Conservation (phyloP, 2,329 filamentous ascomycete genomes). For the Pseudocercospora eumusae region DNA sequence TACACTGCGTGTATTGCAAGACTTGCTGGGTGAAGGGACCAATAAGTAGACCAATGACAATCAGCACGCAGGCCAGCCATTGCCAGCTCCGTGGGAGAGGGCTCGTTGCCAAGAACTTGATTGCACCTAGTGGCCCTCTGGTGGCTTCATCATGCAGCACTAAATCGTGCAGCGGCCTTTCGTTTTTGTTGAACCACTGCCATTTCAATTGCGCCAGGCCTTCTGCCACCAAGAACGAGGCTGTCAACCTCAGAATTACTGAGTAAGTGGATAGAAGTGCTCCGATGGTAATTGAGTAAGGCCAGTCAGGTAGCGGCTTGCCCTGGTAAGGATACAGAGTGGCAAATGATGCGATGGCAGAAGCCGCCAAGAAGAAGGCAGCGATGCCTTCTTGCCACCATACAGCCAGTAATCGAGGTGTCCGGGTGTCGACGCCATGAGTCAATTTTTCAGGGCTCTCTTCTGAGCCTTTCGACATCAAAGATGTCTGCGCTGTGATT, state of each 20-base stretch:
- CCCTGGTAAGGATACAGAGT: constrained; percentile 6
- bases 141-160: constrained; percentile 18
- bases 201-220: constrained; percentile 20
- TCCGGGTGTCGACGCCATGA: background rate
- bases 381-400: constrained; percentile 4
- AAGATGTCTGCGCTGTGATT: background rate
- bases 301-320: constrained; percentile 2
- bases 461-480: background rate
- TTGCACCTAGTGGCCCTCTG: constrained; percentile 15
- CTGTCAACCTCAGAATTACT: constrained; percentile 17
- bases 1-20: constrained; percentile 18
- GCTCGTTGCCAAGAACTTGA: constrained; percentile 9
- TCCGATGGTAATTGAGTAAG: constrained; percentile 1
- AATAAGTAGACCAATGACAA: constrained; percentile 9
- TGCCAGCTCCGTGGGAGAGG: constrained; percentile 17
- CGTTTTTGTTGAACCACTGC: constrained; percentile 16
- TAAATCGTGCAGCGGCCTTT: constrained; percentile 18
- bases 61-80: constrained; percentile 19
- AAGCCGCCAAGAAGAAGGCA: background rate
- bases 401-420: background rate
- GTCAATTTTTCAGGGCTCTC: background rate
- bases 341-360: constrained; percentile 2
- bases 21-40: constrained; percentile 22
- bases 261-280: constrained; percentile 6
- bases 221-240: constrained; percentile 14